Percentiles rank a stretch among this genome's conserved stretches.
Conservation (phyloP, 768 basidiomycete species). For the Rhodotorula diobovata region DNA sequence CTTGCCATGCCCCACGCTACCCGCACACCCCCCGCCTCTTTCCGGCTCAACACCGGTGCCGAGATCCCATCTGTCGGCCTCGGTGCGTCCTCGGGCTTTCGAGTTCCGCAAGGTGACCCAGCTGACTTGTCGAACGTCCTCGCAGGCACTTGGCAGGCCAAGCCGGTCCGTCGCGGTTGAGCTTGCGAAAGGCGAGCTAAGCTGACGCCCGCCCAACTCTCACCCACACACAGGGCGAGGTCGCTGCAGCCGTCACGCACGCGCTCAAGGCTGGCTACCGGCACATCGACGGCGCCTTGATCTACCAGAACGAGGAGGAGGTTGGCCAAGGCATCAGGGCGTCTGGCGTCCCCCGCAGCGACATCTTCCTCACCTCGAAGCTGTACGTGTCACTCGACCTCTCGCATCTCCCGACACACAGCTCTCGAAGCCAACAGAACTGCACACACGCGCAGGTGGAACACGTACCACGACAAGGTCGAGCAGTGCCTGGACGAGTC, state of each 20-base stretch:
- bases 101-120: rapidly evolving
- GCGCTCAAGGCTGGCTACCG: conserved; percentile 67
- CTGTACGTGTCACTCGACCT: neutral
- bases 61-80: conserved; percentile 10
- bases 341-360: conserved; percentile 65
- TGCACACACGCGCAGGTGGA: conserved; percentile 38
- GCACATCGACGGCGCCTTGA: conserved; percentile 47
- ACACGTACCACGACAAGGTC: conserved; percentile 56
- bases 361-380: conserved; percentile 69
- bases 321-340: conserved; percentile 75
- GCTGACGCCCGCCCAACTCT: too few species aligned
- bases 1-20: neutral
- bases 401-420: too few species aligned
- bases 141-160: conserved; percentile 38
- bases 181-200: too few species aligned
- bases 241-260: conserved; percentile 70
- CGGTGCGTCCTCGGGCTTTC: neutral
- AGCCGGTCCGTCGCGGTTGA: neutral
- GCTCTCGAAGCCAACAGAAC: too few species aligned
- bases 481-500: conserved; percentile 63
- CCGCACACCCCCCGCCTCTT: neutral
- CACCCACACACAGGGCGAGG: conserved; percentile 49
- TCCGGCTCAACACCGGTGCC: conserved; percentile 6
- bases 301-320: conserved; percentile 49
- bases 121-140: neutral